Base-by-base conservation (phyloP, 179 eudicot genomes). In the Silene noctiflora region DNA sequence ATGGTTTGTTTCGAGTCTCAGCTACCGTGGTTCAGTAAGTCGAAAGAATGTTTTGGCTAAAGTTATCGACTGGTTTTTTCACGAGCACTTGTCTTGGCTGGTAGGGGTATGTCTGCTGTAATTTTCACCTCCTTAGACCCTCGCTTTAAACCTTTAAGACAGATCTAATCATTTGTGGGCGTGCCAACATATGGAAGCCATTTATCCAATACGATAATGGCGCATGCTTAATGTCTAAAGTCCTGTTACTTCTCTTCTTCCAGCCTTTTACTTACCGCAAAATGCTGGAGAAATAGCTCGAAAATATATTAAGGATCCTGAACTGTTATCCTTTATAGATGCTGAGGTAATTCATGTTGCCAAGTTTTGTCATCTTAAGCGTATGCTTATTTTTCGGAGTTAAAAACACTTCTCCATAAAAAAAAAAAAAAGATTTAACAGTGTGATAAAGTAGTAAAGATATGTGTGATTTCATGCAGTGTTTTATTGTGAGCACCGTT, bases 261-360 rank as follows among this genome's bases (percentile, higher is more conserved):
- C 89, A 96, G 99, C 98, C 77, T 93, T 86, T 86, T 89, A 96
- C 88, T 83, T 96, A 77, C 97, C 99, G 61, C 99, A 91, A 82
- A 96, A 96, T 88, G 94, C 98, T 84, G 99, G 98, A 80, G 86
- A 78, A 86, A 87, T 96, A 80, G 98, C 98, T 81, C 92, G 96
- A 39, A 96, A 86, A 69, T 94, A 72, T 77, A 91, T 96, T 27
- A 89, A 88, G 80, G 99, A 96, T 82, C 93, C 91, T 12, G 85
- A 87, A 58, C 69, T 96, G 81, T 68, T 94, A 82, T 91, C 97
- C 67, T 96, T 91, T 72, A 91, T 96, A 71, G 99, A 96, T 89
- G 98, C 98, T 10, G 98, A 94, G 99, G 99, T 95, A 75, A 63
- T 61, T 71, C 62, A 74, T 55, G 65, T 48, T 67, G 72, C 51